These are phyloP conservation scores for Globisporangium nodosum DNA, from an alignment of 352 stramenopile species.

Conservation along the genomic window DNA sequence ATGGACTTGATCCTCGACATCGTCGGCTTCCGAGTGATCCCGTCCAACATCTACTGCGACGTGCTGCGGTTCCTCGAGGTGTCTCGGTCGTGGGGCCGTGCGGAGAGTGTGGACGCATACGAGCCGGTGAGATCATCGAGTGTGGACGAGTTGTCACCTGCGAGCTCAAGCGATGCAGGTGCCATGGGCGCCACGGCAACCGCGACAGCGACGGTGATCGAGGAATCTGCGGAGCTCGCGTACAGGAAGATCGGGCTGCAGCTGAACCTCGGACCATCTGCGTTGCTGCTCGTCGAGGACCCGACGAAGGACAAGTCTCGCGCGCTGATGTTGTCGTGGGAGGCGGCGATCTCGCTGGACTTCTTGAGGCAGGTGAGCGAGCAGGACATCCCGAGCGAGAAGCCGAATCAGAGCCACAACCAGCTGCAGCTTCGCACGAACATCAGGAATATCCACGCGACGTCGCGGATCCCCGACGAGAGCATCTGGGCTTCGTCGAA, in stretches of 20 bases:
- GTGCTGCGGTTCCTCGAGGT: slow-evolving; percentile 64
- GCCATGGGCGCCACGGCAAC: no score
- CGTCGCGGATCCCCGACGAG: slow-evolving; percentile 67
- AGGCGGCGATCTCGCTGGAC: slow-evolving; percentile 54
- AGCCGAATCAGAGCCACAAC: slow-evolving; percentile 22
- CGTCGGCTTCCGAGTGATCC: slow-evolving; percentile 70
- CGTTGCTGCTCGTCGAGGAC: slow-evolving; percentile 72
- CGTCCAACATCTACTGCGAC: slow-evolving; percentile 81
- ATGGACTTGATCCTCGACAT: slow-evolving; percentile 72
- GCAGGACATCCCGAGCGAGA: slow-evolving; percentile 9
- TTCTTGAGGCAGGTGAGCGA: slow-evolving; percentile 37
- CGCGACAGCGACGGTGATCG: background rate
- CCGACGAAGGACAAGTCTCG: slow-evolving; percentile 60
- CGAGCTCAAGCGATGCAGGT: background rate
- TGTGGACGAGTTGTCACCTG: background rate
- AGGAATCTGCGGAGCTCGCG: slow-evolving; percentile 11
- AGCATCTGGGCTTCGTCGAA: slow-evolving; percentile 50
- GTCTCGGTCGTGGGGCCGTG: slow-evolving; percentile 17
- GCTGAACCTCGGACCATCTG: slow-evolving; percentile 57
- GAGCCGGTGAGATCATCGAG: slow-evolving; percentile 1
- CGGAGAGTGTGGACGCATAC: slow-evolving; percentile 2
- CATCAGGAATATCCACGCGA: slow-evolving; percentile 68
- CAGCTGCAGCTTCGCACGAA: slow-evolving; percentile 58
- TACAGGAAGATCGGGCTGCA: slow-evolving; percentile 51
- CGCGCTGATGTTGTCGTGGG: slow-evolving; percentile 79